Evolutionary conservation across 371 early-diverging fungal species (phyloP).

Genomic region (Lichtheimia hyalospora): DNA sequence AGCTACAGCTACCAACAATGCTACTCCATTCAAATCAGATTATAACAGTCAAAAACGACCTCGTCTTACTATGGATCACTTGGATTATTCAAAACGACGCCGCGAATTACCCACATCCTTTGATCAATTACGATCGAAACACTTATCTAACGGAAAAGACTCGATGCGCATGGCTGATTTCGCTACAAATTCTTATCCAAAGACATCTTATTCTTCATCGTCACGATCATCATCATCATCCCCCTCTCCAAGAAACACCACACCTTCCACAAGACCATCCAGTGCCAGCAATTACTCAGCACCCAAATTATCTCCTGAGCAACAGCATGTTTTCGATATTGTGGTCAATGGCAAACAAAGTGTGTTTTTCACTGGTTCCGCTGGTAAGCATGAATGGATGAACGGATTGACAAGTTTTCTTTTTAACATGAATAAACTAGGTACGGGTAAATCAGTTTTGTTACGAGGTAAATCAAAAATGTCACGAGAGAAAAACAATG

Average conservation of each 20-base stretch:
- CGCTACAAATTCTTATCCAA: not conserved
- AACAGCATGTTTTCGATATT: slow-evolving; percentile 55
- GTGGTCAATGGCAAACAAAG: slow-evolving; percentile 57
- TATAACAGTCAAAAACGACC: too few relatives aligned
- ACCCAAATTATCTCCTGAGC: slow-evolving; percentile 55
- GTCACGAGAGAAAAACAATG: not conserved
- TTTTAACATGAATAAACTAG: slow-evolving; percentile 15
- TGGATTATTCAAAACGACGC: too few relatives aligned
- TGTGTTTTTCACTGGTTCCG: slow-evolving; percentile 83
- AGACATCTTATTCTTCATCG: not conserved
- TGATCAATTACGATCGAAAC: too few relatives aligned
- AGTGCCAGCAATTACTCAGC: not conserved
- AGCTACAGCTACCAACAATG: too few relatives aligned
- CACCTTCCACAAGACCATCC: not conserved
- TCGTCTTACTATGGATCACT: too few relatives aligned
- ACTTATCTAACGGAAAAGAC: too few relatives aligned
- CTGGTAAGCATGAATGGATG: slow-evolving; percentile 42
- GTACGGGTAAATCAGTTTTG: slow-evolving; percentile 78
- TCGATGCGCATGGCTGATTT: too few relatives aligned
- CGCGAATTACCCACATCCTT: too few relatives aligned
- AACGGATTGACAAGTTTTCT: not conserved
- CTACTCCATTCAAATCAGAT: too few relatives aligned
- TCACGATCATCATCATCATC: not conserved
- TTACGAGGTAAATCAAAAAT: slow-evolving; percentile 32
- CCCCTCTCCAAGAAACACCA: too few relatives aligned